These are phyloP conservation scores for Oehlia diaphana DNA, from an alignment of 192 early-diverging fungal genomes.

Conservation along the genomic window DNA sequence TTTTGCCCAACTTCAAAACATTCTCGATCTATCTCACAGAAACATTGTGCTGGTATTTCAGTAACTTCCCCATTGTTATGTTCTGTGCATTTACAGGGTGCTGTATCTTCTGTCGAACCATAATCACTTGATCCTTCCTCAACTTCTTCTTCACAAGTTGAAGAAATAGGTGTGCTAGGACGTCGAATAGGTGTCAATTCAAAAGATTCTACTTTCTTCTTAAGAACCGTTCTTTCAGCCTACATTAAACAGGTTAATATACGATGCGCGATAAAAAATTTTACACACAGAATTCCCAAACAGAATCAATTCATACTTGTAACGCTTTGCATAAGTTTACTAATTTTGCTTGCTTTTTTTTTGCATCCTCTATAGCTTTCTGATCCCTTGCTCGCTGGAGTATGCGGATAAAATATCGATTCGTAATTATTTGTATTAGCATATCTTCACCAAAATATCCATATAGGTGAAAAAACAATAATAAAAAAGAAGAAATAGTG, in stretches of 20 bases:
- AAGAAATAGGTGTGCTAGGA: constrained; percentile 13
- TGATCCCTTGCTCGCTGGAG: constrained; percentile 50
- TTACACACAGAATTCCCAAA: not conserved
- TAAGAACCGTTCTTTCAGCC: constrained; percentile 25
- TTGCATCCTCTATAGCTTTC: constrained; percentile 47
- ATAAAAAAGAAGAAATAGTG: not conserved
- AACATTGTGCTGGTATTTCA: not conserved
- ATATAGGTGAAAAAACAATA: not conserved
- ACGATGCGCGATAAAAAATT: not conserved
- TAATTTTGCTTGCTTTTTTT: constrained; percentile 49
- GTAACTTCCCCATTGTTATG: not conserved
- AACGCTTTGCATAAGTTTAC: constrained; percentile 58
- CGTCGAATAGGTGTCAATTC: constrained; percentile 8
- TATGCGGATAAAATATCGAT: not conserved
- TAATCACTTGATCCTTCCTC: constrained; percentile 14
- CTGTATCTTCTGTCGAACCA: not conserved
- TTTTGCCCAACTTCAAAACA: not conserved
- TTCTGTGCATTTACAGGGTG: not conserved
- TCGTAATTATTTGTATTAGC: not conserved
- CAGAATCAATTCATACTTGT: constrained; percentile 34
- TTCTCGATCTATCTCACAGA: not conserved
- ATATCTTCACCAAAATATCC: not conserved
- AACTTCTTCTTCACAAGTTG: not conserved
- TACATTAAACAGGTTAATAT: not conserved
- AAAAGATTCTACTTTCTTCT: constrained; percentile 20